phyloP scores from a whole-genome alignment of 108 stramenopile genomes.

The Fistulifera pelliculosa region DNA sequence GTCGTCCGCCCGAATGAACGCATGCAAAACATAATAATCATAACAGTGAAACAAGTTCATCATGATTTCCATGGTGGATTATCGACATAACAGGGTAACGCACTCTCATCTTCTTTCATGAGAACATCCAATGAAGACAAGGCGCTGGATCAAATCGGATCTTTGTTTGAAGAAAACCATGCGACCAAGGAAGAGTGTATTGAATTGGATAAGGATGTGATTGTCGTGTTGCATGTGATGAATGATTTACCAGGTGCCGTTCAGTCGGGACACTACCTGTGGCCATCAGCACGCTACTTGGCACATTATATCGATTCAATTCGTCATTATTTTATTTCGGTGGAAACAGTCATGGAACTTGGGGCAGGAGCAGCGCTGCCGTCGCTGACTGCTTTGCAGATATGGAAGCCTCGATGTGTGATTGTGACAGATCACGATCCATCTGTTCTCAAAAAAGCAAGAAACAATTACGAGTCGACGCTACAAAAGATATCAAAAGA shows the following conservation, averaged over 20 bases:
- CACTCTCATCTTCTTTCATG: too few relatives aligned
- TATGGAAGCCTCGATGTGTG: conserved; percentile 6
- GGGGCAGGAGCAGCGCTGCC: conserved; percentile 21
- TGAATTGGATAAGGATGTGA: too few relatives aligned
- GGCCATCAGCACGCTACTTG: conserved; percentile 20
- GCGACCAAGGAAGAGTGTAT: too few relatives aligned
- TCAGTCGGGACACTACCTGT: conserved; percentile 25
- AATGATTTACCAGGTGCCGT: conserved; percentile 28
- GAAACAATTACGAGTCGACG: conserved; percentile 18
- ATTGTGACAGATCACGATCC: conserved; percentile 27
- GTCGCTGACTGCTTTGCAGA: conserved; percentile 14
- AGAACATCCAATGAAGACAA: too few relatives aligned
- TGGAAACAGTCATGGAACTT: conserved; percentile 18
- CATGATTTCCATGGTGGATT: too few relatives aligned
- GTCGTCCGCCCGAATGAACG: too few relatives aligned
- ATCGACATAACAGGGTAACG: too few relatives aligned
- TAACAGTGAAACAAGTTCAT: too few relatives aligned
- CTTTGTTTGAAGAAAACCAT: too few relatives aligned
- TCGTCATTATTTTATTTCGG: conserved; percentile 10
- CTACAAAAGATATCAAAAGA: conserved; percentile 10
- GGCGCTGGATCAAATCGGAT: too few relatives aligned
- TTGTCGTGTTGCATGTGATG: conserved; percentile 12
- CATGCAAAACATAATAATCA: too few relatives aligned
- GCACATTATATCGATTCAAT: too few relatives aligned
- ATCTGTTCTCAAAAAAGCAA: conserved; percentile 11